A percentile compares a stretch with the other conserved stretches of the same genome.
Conservation (phyloP, 306 rosid species). For the Vigna hirtella region DNA sequence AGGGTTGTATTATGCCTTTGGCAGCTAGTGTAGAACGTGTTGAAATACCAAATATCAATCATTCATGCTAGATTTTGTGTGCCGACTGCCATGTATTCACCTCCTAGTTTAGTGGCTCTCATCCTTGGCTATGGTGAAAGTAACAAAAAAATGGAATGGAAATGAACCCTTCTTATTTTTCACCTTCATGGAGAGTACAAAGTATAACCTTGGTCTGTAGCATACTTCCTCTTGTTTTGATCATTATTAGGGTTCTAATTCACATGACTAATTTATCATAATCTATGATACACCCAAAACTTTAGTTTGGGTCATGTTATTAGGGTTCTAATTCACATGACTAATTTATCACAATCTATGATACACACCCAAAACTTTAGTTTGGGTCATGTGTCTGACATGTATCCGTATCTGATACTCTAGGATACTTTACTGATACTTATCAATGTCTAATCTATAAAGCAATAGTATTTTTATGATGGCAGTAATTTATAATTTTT, state of each 20-base stretch:
- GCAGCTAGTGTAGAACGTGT: background rate
- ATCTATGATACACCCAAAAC: no score
- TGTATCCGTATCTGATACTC: no score
- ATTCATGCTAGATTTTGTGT: background rate
- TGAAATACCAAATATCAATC: background rate
- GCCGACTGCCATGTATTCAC: constrained; percentile 12
- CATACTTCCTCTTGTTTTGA: background rate
- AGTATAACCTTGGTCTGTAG: constrained; percentile 4
- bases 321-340: no score
- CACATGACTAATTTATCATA: background rate
- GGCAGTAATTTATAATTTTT: no score
- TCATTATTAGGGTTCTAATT: constrained; percentile 13
- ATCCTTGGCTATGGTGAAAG: constrained; percentile 12
- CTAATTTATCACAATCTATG: no score
- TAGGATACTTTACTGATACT: no score
- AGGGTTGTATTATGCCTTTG: background rate
- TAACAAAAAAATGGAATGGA: constrained; percentile 14
- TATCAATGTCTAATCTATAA: no score
- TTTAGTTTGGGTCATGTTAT: no score
- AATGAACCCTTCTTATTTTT: background rate
- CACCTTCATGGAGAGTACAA: background rate
- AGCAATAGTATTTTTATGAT: no score
- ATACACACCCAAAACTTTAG: no score
- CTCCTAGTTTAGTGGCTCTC: constrained; percentile 3
- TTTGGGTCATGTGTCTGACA: no score